Base-by-base conservation (phyloP, 1,139 yeast species). In the Scheffersomyces illinoinensis region DNA sequence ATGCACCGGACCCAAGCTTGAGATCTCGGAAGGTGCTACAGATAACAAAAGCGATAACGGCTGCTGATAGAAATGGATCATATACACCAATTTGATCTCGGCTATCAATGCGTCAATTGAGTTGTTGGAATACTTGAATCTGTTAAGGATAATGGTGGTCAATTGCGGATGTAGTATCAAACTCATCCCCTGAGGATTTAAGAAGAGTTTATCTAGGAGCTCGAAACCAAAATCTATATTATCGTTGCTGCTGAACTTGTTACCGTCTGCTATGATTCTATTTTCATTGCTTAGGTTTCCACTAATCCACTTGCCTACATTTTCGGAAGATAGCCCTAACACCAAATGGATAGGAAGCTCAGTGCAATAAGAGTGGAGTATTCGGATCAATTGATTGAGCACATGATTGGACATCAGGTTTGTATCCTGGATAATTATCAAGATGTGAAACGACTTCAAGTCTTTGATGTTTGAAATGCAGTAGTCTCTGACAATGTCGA, bases 61-160 rank as follows among this genome's bases (percentile, higher is more conserved):
- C 73, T 87, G 89, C 59, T 85, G 87, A 68, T 84, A 90, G 69
- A 85, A 90, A 67, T 88, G 89, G 5, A 88, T 81, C 91, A 91
- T 88, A 65, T 87, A 80, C 33, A 88, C 76, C 60, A 89, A 78
- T 64, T 87, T 88, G 62, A 91, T 74, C 53, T 84, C 82, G 18
- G 85, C 72, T 8, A 83, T 74, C 56, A 84, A 75, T 18, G 84
- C 78, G 64, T 88, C 90, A 53, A 87, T 80, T 24, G 84, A 80
- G 61, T 79, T 79, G 61, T 79, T 79, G 43, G 81, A 81, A 73
- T 74, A 73, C 56, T 74, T 73, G 60, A 80, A 79, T 52, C 84
- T 66, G 46, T 71, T 71, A 52, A 77, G 66, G 18, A 82, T 67
- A 10, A 78, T 71, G 39, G 79, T 71, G n/a, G 81, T 68, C 33